phyloP scores from a whole-genome alignment of 2,329 filamentous ascomycete species.

The Pestalotiopsis sp. region DNA sequence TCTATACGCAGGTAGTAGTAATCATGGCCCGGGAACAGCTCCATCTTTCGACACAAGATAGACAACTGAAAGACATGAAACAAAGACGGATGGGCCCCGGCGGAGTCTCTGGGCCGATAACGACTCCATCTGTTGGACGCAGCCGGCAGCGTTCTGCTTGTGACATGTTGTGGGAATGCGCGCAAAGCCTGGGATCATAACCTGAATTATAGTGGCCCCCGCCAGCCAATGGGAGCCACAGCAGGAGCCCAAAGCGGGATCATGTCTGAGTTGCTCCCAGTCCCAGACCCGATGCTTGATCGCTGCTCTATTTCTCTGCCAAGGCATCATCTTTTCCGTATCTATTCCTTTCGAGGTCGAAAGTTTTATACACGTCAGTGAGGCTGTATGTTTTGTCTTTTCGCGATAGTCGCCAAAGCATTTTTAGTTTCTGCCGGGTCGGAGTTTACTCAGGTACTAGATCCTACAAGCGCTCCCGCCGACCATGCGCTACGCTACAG shows the following conservation, averaged over 20 bases:
- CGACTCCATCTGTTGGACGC: background rate
- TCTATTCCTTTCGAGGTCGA: background rate
- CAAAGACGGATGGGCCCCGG: background rate
- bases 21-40: background rate
- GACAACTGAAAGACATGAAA: background rate
- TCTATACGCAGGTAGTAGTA: background rate
- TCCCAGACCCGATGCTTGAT: too few species aligned
- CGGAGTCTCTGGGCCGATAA: too few species aligned
- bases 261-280: background rate
- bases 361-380: too few species aligned
- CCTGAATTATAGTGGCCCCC: background rate
- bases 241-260: background rate
- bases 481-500: background rate
- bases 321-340: background rate
- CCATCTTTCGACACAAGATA: too few species aligned
- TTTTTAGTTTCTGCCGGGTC: too few species aligned
- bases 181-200: background rate
- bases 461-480: background rate
- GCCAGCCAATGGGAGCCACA: background rate
- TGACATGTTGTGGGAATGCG: background rate
- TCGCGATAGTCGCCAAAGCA: too few species aligned
- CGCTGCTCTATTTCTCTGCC: background rate
- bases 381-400: too few species aligned
- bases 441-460: too few species aligned
- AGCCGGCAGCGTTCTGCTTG: too few species aligned